phyloP scores from a whole-genome alignment of 306 rosid genomes.

The Quercus gilva region DNA sequence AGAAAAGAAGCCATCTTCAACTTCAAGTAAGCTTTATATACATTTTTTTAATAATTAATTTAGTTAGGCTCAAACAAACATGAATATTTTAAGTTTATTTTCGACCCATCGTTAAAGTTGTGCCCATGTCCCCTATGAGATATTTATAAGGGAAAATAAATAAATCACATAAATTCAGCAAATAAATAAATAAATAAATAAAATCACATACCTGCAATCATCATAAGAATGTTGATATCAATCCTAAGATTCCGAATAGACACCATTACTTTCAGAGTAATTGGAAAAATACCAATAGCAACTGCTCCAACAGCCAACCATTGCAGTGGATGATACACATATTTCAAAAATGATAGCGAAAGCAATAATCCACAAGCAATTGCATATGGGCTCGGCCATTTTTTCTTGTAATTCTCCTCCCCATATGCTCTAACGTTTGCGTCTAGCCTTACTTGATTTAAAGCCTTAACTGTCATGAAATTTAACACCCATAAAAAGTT shows the following conservation, averaged over 20 bases:
- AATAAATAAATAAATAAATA: background rate
- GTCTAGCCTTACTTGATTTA: conserved; percentile 76
- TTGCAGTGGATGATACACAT: conserved; percentile 42
- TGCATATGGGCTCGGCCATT: conserved; percentile 84
- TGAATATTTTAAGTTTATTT: too few species aligned
- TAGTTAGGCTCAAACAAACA: too few species aligned
- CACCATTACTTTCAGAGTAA: conserved; percentile 43
- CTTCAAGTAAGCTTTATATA: too few species aligned
- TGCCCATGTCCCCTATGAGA: too few species aligned
- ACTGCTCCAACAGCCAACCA: conserved; percentile 82
- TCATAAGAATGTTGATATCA: conserved; percentile 72
- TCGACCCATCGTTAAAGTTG: too few species aligned
- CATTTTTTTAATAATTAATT: too few species aligned
- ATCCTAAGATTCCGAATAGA: conserved; percentile 56
- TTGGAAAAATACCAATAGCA: conserved; percentile 51
- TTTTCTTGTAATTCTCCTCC: conserved; percentile 37
- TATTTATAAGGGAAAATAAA: too few species aligned
- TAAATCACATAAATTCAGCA: too few species aligned
- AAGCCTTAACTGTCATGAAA: conserved; percentile 64
- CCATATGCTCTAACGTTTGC: conserved; percentile 70
- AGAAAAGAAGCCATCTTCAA: too few species aligned
- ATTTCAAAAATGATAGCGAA: conserved; percentile 55
- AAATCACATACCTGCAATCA: conserved; percentile 64
- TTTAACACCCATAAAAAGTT: too few species aligned
- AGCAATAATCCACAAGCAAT: conserved; percentile 59